Evolutionary conservation across 2,329 filamentous ascomycete species (phyloP), one percentile per base, ranked within the genome.

Genomic region (Shiraia bambusicola): DNA sequence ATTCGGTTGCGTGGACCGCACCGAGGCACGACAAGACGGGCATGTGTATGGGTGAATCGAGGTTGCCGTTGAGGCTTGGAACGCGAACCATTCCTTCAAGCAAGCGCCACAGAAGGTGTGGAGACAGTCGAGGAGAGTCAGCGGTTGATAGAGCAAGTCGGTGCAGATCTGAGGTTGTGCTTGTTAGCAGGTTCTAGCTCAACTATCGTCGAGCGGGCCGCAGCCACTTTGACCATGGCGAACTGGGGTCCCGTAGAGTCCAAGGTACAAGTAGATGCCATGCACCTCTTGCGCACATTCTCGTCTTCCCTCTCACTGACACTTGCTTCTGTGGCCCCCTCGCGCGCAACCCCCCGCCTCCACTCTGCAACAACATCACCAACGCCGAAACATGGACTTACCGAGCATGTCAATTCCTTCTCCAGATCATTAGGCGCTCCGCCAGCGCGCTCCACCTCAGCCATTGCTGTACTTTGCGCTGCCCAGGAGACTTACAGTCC

Each of bases 51-150:
- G 78, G 38, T 77, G 72, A 3, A 59, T 75, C 47, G 58, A 77
- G 61, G 54, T 79, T 30, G 78, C 79, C 11, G 76, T 75, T 22
- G 77, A 74, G 27, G 84, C 83, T 67, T 95, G 89, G 69, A 83
- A 93, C 50, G 77, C 75, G 66, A 97, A 98, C 93, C 93, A 98
- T 74, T 95, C 89, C 69, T 95, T 95, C 45, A 97, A 70, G 65
- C 93, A 98, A 28, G 88, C 87, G 51, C 91, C 93, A 74, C 93
- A 98, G 70, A 94, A 98, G 32, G 92, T 96, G 72, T 95, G 90
- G 31, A 95, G 81, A 66, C 90, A 95, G 74, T 95, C 88, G 68
- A 95, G 87, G 35, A 95, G 82, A 19, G 90, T 95, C 51, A 95
- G 79, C 25, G 91, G 90, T 68, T 94, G 88, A 72, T 89, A 94